Conservation (phyloP, 2,329 filamentous ascomycete genomes). For the Trichoderma sp. region DNA sequence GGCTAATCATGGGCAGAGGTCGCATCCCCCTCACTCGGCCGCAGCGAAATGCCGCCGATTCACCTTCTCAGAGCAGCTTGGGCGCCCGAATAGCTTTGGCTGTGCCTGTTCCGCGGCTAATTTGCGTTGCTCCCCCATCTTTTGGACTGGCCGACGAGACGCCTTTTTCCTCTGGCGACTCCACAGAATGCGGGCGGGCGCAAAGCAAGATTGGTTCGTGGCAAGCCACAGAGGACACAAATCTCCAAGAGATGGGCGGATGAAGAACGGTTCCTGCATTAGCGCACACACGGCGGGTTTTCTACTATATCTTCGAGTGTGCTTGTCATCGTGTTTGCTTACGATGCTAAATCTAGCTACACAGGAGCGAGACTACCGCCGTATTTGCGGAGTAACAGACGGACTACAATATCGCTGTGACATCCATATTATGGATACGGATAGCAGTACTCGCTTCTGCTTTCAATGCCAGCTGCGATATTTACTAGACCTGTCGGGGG, state of each 20-base stretch:
- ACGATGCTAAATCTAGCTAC: neutral
- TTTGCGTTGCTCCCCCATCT: neutral
- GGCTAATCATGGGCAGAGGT: conserved; percentile 8
- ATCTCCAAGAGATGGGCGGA: conserved; percentile 14
- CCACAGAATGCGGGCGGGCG: conserved; percentile 11
- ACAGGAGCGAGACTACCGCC: neutral
- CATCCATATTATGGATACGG: neutral
- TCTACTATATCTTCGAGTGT: neutral
- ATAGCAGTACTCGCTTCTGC: neutral
- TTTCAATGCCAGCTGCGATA: neutral
- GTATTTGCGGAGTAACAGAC: neutral
- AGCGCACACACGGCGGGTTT: conserved; percentile 18
- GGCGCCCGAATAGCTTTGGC: neutral
- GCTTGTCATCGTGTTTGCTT: neutral
- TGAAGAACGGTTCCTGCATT: conserved; percentile 27
- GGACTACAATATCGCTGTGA: neutral
- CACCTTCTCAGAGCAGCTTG: conserved; percentile 18
- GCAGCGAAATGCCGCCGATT: conserved; percentile 11
- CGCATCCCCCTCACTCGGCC: neutral
- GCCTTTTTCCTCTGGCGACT: neutral
- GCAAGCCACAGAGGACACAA: conserved; percentile 1
- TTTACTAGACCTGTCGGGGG: neutral
- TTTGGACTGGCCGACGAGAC: neutral
- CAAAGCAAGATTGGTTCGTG: conserved; percentile 4
- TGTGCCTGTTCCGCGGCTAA: neutral